These are phyloP conservation scores for Cucurbita maxima DNA, from an alignment of 306 rosid genomes.

Conservation along the genomic window DNA sequence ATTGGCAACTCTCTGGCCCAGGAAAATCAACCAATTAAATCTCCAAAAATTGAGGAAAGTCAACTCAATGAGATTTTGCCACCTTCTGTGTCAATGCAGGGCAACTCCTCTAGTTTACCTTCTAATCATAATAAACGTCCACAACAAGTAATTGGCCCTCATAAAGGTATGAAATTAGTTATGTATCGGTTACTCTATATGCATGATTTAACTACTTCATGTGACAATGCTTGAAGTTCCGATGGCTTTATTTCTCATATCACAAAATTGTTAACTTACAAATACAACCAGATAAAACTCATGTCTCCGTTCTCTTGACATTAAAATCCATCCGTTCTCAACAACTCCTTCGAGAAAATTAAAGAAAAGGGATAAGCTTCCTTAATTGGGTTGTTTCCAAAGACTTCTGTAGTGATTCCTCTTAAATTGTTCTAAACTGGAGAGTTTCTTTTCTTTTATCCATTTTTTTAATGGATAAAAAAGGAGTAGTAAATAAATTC, in stretches of 20 bases:
- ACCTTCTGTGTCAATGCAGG: slow-evolving; percentile 32
- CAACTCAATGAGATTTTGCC: slow-evolving; percentile 32
- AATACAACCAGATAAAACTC: neutral
- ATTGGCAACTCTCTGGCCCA: slow-evolving; percentile 31
- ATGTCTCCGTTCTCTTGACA: neutral
- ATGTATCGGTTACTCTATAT: neutral
- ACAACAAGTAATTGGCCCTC: slow-evolving; percentile 46
- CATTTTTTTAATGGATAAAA: no score
- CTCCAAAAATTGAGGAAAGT: slow-evolving; percentile 45
- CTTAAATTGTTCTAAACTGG: neutral
- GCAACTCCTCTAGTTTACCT: slow-evolving; percentile 48
- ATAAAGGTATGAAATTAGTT: slow-evolving; percentile 44
- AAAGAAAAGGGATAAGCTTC: neutral
- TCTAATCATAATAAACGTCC: slow-evolving; percentile 57
- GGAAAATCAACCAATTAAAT: slow-evolving; percentile 38
- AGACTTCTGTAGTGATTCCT: neutral
- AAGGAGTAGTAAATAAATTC: neutral
- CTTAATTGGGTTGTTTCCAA: neutral
- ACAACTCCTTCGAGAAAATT: slow-evolving; percentile 2
- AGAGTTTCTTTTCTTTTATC: neutral
- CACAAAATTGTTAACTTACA: neutral
- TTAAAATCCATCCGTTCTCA: neutral
- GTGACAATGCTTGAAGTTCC: neutral
- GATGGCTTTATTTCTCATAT: neutral
- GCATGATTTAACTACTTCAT: neutral